Evolutionary conservation across 2,329 filamentous ascomycete species (phyloP).

Genomic region (Arthrinium puccinioides): DNA sequence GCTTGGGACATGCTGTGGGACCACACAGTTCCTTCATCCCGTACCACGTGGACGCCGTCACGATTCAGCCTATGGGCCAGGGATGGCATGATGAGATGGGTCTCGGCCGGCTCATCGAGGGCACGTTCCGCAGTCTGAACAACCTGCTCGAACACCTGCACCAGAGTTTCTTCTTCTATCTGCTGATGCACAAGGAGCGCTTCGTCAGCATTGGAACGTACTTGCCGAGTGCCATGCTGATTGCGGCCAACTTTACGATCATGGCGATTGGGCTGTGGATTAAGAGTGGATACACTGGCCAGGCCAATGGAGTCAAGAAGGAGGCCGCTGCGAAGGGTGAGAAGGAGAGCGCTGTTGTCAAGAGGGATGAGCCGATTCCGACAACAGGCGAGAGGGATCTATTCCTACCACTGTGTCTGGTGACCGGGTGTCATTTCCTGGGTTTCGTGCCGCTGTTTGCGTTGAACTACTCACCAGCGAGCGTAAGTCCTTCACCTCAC

Average conservation of each 20-base stretch:
- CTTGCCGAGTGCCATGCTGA: constrained; percentile 91
- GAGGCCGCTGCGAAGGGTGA: constrained; percentile 11
- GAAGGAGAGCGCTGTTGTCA: constrained; percentile 14
- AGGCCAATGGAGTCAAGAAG: constrained; percentile 12
- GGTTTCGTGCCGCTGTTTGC: constrained; percentile 75
- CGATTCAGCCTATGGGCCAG: constrained; percentile 79
- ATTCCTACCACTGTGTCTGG: constrained; percentile 65
- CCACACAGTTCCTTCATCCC: constrained; percentile 95
- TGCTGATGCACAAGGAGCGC: constrained; percentile 82
- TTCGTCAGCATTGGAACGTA: constrained; percentile 99
- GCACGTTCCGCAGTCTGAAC: constrained; percentile 87
- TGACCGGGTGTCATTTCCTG: constrained; percentile 66
- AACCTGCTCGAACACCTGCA: constrained; percentile 95
- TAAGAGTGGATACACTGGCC: constrained; percentile 59
- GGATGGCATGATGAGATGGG: constrained; percentile 99
- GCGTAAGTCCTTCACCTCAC: constrained; percentile 45
- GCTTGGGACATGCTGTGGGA: constrained; percentile 79
- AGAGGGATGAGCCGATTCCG: not conserved
- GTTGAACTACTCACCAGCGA: constrained; percentile 68
- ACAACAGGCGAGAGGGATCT: constrained; percentile 53
- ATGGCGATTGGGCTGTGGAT: constrained; percentile 95
- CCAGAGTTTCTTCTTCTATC: constrained; percentile 98
- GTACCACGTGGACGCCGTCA: constrained; percentile 95
- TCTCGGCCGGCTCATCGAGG: constrained; percentile 82
- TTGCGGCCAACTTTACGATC: constrained; percentile 91